phyloP scores from a whole-genome alignment of 208 protist species.

The Angomonas ambiguus region DNA sequence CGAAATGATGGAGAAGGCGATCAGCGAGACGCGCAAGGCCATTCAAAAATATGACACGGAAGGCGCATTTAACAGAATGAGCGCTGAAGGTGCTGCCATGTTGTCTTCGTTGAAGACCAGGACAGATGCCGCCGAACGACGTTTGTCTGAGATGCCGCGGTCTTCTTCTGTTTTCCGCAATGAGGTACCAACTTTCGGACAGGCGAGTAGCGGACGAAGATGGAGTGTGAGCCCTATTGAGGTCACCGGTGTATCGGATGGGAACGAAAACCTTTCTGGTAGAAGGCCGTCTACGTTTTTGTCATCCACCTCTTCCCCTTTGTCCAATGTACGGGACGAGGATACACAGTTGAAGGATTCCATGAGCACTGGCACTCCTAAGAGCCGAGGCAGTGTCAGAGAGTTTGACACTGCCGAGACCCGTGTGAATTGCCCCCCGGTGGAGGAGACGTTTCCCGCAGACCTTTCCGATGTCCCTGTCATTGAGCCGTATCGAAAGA shows the following conservation, averaged over 20 bases:
- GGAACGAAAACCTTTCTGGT: background rate
- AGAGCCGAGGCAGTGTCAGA: background rate
- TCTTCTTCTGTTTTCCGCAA: background rate
- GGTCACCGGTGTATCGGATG: background rate
- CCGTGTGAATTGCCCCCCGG: background rate
- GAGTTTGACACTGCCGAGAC: conserved; percentile 1
- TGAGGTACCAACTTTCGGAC: background rate
- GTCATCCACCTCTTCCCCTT: background rate
- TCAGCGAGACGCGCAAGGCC: conserved; percentile 54
- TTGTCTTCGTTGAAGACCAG: conserved; percentile 41
- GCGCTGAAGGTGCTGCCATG: conserved; percentile 50
- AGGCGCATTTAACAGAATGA: conserved; percentile 29
- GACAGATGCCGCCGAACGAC: conserved; percentile 57
- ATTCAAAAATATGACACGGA: conserved; percentile 52
- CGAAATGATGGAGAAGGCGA: conserved; percentile 70
- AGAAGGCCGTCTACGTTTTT: background rate
- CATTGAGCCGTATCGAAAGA: background rate
- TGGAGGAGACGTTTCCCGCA: background rate
- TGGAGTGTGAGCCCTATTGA: background rate
- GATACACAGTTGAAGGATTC: background rate
- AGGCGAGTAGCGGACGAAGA: background rate
- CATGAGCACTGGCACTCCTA: background rate
- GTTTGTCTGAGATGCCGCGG: conserved; percentile 18
- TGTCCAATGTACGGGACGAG: background rate
- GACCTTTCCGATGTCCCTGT: background rate